These are phyloP conservation scores for Chrysosphaeria jannelii DNA, from an alignment of 2,329 filamentous ascomycete species.

Conservation along the genomic window DNA sequence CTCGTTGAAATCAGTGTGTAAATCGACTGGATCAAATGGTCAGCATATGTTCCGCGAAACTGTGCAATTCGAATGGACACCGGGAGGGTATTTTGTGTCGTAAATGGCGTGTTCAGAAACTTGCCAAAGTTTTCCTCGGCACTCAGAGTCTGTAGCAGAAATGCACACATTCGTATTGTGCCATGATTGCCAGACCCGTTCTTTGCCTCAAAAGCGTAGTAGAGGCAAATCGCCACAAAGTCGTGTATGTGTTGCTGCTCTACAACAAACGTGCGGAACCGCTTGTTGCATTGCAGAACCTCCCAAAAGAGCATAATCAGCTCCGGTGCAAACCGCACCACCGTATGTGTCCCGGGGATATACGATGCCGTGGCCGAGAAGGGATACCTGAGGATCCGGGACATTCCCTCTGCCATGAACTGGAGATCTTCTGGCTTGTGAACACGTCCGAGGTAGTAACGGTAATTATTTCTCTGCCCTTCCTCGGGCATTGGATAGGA, in stretches of 20 bases:
- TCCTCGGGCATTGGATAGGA: conserved; percentile 49
- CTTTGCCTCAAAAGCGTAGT: conserved; percentile 77
- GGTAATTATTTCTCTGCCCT: conserved; percentile 52
- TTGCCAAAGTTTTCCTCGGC: conserved; percentile 75
- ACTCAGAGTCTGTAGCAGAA: conserved; percentile 79
- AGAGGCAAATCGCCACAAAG: conserved; percentile 68
- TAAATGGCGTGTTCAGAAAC: conserved; percentile 69
- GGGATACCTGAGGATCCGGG: conserved; percentile 69
- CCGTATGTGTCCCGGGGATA: conserved; percentile 32
- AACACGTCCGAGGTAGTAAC: conserved; percentile 68
- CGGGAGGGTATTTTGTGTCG: conserved; percentile 67
- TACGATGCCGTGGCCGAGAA: conserved; percentile 73
- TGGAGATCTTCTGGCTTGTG: conserved; percentile 93
- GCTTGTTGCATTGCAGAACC: conserved; percentile 84
- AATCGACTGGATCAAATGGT: conserved; percentile 86
- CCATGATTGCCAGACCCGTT: conserved; percentile 69
- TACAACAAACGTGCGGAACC: conserved; percentile 87
- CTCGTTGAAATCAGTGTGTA: conserved; percentile 75
- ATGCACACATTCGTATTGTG: conserved; percentile 88
- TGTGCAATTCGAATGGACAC: conserved; percentile 49
- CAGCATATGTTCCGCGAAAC: conserved; percentile 73
- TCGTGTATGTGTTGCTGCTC: conserved; percentile 84
- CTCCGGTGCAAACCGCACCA: conserved; percentile 68
- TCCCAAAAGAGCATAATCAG: conserved; percentile 98
- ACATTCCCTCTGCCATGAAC: conserved; percentile 88